These are phyloP conservation scores for Akanthomyces uredinophilus DNA, from an alignment of 2,329 filamentous ascomycete genomes.

Conservation along the genomic window DNA sequence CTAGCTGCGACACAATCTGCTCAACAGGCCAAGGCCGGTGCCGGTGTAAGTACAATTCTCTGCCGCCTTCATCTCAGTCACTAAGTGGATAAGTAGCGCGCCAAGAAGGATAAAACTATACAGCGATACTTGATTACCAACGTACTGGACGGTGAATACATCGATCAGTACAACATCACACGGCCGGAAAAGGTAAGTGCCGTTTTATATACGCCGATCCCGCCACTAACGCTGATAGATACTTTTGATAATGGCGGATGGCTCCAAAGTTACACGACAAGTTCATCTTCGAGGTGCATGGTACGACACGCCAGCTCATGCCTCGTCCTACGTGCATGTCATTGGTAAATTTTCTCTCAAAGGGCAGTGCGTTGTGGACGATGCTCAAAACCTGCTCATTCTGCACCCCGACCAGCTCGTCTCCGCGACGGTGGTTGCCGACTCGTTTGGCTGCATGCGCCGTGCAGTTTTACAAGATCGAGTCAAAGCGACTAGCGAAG, in stretches of 20 bases:
- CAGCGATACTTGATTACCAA: constrained; percentile 81
- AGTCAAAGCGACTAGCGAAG: constrained; percentile 81
- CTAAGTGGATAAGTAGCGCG: constrained; percentile 65
- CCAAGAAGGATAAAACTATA: constrained; percentile 65
- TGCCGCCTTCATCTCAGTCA: constrained; percentile 30
- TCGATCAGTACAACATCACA: constrained; percentile 54
- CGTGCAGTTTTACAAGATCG: constrained; percentile 91
- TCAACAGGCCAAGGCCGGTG: constrained; percentile 25
- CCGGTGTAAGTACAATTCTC: constrained; percentile 33
- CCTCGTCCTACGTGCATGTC: constrained; percentile 77
- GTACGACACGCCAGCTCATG: constrained; percentile 72
- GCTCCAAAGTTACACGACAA: constrained; percentile 57
- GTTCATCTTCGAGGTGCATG: constrained; percentile 81
- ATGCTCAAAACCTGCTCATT: constrained; percentile 78
- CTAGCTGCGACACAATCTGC: constrained; percentile 65
- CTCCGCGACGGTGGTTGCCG: constrained; percentile 91
- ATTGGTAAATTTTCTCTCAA: constrained; percentile 68
- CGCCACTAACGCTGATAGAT: constrained; percentile 48
- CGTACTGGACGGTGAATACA: constrained; percentile 65
- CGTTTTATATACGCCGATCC: neutral
- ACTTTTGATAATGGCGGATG: constrained; percentile 76
- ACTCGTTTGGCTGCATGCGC: constrained; percentile 87
- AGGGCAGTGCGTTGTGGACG: constrained; percentile 77
- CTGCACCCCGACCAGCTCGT: constrained; percentile 93
- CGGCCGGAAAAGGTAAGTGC: constrained; percentile 65